Percentiles rank a stretch among this genome's conserved stretches.
Conservation (phyloP, 2,329 filamentous ascomycete genomes). For the Cytospora piceicola region DNA sequence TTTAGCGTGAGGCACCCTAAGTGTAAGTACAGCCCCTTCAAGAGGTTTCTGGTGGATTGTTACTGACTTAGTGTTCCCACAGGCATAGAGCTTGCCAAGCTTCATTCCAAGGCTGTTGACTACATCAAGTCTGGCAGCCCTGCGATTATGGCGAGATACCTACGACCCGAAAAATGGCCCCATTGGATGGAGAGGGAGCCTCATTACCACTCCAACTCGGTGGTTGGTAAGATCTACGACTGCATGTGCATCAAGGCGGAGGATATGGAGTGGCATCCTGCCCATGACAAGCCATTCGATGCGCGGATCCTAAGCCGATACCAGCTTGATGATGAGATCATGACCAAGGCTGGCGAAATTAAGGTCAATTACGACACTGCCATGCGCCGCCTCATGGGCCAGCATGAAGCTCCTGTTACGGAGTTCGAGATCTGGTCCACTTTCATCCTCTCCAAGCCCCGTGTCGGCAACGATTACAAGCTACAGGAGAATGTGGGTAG, state of each 20-base stretch:
- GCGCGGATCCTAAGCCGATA: constrained; percentile 70
- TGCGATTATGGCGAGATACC: constrained; percentile 65
- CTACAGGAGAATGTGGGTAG: constrained; percentile 80
- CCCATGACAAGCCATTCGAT: constrained; percentile 77
- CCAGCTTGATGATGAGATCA: constrained; percentile 54
- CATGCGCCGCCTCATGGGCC: constrained; percentile 79
- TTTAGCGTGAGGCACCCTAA: constrained; percentile 68
- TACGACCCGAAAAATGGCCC: constrained; percentile 70
- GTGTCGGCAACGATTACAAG: constrained; percentile 78
- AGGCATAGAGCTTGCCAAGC: constrained; percentile 70
- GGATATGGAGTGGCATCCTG: constrained; percentile 61
- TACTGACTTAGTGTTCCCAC: constrained; percentile 24
- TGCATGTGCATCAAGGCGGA: constrained; percentile 66
- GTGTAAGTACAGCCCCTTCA: constrained; percentile 56
- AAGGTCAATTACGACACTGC: constrained; percentile 79
- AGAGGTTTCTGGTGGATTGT: too few species aligned
- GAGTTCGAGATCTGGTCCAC: constrained; percentile 93
- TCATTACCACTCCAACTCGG: constrained; percentile 68
- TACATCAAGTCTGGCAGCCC: constrained; percentile 88
- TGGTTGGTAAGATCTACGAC: constrained; percentile 84
- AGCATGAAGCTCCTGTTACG: constrained; percentile 73
- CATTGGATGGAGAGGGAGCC: constrained; percentile 78
- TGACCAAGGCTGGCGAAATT: constrained; percentile 65
- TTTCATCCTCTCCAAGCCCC: constrained; percentile 77
- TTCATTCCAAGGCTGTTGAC: constrained; percentile 93